Evolutionary conservation across 345 rosid genomes (phyloP), one percentile per base, ranked within the genome.

Genomic region (Psidium friedrichsthalianum): DNA sequence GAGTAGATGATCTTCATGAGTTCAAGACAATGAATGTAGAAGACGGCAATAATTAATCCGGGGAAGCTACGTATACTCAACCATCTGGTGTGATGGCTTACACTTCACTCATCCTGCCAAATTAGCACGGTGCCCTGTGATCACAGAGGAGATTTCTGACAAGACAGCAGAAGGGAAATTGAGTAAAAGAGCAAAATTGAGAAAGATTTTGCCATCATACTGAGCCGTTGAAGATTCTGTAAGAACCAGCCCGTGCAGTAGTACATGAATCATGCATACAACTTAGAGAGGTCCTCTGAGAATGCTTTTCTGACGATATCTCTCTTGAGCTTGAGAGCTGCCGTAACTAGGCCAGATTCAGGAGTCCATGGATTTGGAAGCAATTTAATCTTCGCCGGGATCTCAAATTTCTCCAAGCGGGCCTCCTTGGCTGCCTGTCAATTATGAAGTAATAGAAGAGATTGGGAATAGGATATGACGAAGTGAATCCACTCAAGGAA

Each of bases 261-360:
- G 83, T 10, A 80, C 52, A 27, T 47, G 59, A 56, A 92, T 74
- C 87, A 90, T 78, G 91, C 87, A 87, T 97, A 97, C 83, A 97
- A 84, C 88, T 92, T 90, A 40, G 93, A 87, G 86, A 96, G 98
- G 20, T 94, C 96, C 44, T 94, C 95, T 18, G 95, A 91, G 89
- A 90, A 96, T 58, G 94, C 93, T 87, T 91, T 95, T 88, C 92
- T 95, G 56, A 96, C 89, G 57, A 89, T 90, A 85, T 97, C 98
- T 89, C 98, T 93, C 94, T 97, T 97, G 86, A 96, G 88, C 98
- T 96, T 97, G 83, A 97, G 91, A 82, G 99, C 99, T 83, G 98
- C 97, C 12, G 99, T 97, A 49, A 94, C 98, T 47, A 97, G 90
- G 14, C 99, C 99, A n/a, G 97, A 88, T 82, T 96, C 99, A 44